Conservation (phyloP, 2,329 filamentous ascomycete genomes). For the Diaporthe sp. region DNA sequence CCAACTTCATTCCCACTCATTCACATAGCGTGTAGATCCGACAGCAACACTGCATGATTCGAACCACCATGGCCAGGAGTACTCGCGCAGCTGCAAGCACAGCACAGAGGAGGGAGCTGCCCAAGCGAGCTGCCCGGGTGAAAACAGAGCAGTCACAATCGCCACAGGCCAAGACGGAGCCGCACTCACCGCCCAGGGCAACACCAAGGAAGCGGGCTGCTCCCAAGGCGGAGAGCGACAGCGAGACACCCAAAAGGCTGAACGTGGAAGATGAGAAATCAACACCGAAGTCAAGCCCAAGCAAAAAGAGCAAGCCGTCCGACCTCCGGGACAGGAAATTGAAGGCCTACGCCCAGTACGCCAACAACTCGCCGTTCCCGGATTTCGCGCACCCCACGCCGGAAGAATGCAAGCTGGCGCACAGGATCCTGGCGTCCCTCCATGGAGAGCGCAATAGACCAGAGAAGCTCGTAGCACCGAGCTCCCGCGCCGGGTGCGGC, state of each 20-base stretch:
- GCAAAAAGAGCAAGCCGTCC: constrained; percentile 32
- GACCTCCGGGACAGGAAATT: constrained; percentile 58
- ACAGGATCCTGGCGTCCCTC: constrained; percentile 71
- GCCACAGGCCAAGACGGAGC: constrained; percentile 28
- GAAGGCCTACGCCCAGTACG: constrained; percentile 57
- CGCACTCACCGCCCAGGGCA: not conserved
- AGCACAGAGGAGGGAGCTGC: constrained; percentile 27
- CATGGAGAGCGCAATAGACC: constrained; percentile 77
- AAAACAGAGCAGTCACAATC: constrained; percentile 31
- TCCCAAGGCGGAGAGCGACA: constrained; percentile 29
- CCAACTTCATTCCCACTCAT: not conserved
- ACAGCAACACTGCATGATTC: constrained; percentile 24
- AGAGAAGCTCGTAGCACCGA: constrained; percentile 70
- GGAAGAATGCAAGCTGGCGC: constrained; percentile 78
- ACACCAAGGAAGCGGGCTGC: constrained; percentile 36
- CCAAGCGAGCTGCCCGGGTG: constrained; percentile 35
- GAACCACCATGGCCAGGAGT: constrained; percentile 36
- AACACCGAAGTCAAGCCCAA: constrained; percentile 30
- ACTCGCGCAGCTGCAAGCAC: constrained; percentile 37
- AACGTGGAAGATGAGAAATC: constrained; percentile 31
- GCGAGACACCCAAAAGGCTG: constrained; percentile 29
- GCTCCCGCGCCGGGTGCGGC: constrained; percentile 74
- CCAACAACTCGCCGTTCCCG: constrained; percentile 72
- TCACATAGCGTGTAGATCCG: not conserved
- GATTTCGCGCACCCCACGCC: constrained; percentile 75